A percentile compares a stretch with the other conserved stretches of the same genome.
These are phyloP conservation scores for Cetradonia linearis DNA, from an alignment of 495 filamentous ascomycete species.

Conservation along the genomic window DNA sequence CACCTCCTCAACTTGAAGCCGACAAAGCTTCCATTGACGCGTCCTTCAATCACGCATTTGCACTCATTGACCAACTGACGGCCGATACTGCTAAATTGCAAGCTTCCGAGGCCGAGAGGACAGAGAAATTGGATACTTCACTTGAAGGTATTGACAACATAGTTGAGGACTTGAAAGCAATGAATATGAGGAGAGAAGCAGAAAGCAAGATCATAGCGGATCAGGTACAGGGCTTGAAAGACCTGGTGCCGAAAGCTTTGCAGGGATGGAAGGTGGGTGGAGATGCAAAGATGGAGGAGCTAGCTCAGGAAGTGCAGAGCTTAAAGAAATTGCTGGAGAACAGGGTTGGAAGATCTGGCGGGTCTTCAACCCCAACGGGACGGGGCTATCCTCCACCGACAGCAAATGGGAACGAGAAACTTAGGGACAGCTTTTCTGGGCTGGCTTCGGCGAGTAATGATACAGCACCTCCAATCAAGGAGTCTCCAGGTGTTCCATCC, in stretches of 20 bases:
- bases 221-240: conserved; percentile 71
- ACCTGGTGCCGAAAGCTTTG: conserved; percentile 77
- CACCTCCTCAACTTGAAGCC: conserved; percentile 79
- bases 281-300: conserved; percentile 70
- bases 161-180: conserved; percentile 66
- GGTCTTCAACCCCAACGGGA: conserved; percentile 26
- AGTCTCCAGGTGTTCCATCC: conserved; percentile 26
- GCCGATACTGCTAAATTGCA: conserved; percentile 85
- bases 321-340: conserved; percentile 80
- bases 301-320: conserved; percentile 82
- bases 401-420: conserved; percentile 23
- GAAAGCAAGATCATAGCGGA: conserved; percentile 77
- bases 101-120: conserved; percentile 70
- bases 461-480: conserved; percentile 29
- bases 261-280: conserved; percentile 75
- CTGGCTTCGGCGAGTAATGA: not conserved
- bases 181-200: conserved; percentile 68
- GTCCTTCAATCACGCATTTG: conserved; percentile 82
- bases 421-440: not conserved
- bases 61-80: conserved; percentile 79
- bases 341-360: conserved; percentile 48
- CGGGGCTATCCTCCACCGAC: conserved; percentile 25
- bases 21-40: conserved; percentile 89
- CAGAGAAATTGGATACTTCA: conserved; percentile 71
- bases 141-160: conserved; percentile 76